These are phyloP conservation scores for Gossypium australe DNA, from an alignment of 345 rosid species.

Conservation along the genomic window DNA sequence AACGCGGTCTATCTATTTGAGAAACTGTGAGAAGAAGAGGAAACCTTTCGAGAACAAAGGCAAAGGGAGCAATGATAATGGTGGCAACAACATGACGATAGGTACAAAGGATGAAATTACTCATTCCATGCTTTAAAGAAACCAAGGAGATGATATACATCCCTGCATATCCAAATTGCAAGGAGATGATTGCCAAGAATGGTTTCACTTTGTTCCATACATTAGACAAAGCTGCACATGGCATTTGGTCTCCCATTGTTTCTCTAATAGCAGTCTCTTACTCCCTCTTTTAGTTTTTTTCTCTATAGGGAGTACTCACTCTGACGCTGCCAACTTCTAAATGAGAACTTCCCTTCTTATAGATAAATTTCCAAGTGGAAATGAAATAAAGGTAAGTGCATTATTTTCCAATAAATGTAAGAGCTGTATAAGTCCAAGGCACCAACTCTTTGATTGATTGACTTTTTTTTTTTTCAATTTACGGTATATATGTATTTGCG, in stretches of 20 bases:
- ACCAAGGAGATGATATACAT: constrained; percentile 71
- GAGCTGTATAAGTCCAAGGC: neutral
- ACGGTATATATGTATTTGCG: no score
- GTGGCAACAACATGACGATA: constrained; percentile 83
- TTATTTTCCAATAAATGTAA: constrained; percentile 16
- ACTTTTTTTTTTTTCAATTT: no score
- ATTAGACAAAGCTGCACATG: constrained; percentile 11
- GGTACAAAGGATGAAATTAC: constrained; percentile 57
- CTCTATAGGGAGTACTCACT: neutral
- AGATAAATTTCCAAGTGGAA: constrained; percentile 18
- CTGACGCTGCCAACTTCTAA: neutral
- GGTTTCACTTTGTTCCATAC: constrained; percentile 45
- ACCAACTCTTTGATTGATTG: neutral
- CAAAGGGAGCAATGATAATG: constrained; percentile 71
- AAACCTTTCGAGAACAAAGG: constrained; percentile 82
- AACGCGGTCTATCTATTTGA: neutral
- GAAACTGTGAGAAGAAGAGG: neutral
- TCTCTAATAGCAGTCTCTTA: neutral
- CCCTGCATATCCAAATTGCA: constrained; percentile 91
- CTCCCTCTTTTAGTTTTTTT: neutral
- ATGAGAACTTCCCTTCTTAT: constrained; percentile 31
- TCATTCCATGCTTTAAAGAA: constrained; percentile 76
- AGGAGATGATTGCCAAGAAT: constrained; percentile 60
- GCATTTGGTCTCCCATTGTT: constrained; percentile 21
- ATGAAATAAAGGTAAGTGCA: neutral